Base-by-base conservation (phyloP, 2,329 filamentous ascomycete genomes). In the Hansfordia pulvinata region DNA sequence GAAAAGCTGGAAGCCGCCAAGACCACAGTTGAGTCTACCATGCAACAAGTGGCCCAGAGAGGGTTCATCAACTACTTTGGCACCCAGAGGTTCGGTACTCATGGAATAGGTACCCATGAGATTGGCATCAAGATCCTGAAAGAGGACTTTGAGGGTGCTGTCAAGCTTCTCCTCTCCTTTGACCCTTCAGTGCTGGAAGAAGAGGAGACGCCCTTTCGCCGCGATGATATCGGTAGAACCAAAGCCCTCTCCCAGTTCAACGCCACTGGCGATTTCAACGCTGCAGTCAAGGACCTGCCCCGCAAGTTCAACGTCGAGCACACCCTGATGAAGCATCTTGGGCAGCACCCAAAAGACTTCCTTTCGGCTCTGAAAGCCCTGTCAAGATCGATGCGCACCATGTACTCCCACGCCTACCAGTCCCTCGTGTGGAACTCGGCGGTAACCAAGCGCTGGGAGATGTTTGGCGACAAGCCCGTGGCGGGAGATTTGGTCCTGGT, bases 1-100 rank as follows among this genome's bases (percentile, higher is more conserved):
- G 50, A 62, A 10, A 62, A 46, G 29, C 49, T 53, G 37, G 53
- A 47, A 40, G 52, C 47, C 43, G 56, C 49, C 27, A 52, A 58
- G 45, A 46, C 59, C 5, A 56, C 69, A 17, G 58, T 83, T 34
- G 45, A 64, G 34, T 44, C 60, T 34, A 64, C 82, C 1, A 57
- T 93, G 26, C 58, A 66, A 21, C 70, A 76, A 35, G 70, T 96
- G 38, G 61, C 66, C 29, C 56, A 72, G 22, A 67, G 76, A 23
- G 90, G 90, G 3, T 98, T 92, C 60, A 76, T 98, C 53, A 98
- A 98, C 54, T 98, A 96, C 57, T 98, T 86, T 45, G 90, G 90
- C 7, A 72, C 96, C n/a, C 90, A 98, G 54, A 76, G 90, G 14
- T 98, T 98, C 42, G 90, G 90, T 16, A 88, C 85, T 1, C 88